A percentile compares a stretch with the other conserved stretches of the same genome.
Conservation (phyloP, 306 rosid genomes). For the Crotalaria pallida region DNA sequence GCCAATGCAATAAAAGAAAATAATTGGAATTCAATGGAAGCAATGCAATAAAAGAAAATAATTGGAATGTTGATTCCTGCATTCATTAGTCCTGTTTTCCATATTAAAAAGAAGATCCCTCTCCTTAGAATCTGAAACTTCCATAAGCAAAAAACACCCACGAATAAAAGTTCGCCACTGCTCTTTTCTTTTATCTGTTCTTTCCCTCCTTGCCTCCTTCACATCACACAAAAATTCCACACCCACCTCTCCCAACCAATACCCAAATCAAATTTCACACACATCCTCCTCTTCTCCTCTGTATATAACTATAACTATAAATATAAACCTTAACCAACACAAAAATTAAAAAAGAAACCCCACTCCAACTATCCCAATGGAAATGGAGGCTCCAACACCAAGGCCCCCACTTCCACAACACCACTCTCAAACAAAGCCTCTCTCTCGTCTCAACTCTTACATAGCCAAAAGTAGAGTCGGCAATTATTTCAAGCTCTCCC, state of each 20-base stretch:
- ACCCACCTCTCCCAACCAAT: not conserved
- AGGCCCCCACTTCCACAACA: conserved; percentile 27
- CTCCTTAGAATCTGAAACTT: conserved; percentile 26
- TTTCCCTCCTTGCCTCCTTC: not conserved
- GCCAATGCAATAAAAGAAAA: no score
- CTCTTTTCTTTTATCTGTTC: not conserved
- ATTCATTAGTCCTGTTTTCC: not conserved
- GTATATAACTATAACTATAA: not conserved
- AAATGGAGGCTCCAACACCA: conserved; percentile 39
- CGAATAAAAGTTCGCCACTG: conserved; percentile 15
- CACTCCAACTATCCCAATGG: not conserved
- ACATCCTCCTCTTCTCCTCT: no score
- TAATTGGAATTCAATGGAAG: no score
- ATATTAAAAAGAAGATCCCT: conserved; percentile 39
- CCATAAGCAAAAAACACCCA: not conserved
- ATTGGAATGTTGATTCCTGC: not conserved
- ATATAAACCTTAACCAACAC: not conserved
- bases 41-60: not conserved
- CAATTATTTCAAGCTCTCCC: conserved; percentile 65
- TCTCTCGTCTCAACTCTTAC: conserved; percentile 51
- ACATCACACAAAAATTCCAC: not conserved
- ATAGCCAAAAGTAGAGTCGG: conserved; percentile 54
- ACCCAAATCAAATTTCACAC: not conserved
- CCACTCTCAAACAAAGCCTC: conserved; percentile 17
- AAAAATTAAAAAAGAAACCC: no score